Conservation (phyloP, 192 early-diverging fungal species). For the Cetraspora pellucida region DNA sequence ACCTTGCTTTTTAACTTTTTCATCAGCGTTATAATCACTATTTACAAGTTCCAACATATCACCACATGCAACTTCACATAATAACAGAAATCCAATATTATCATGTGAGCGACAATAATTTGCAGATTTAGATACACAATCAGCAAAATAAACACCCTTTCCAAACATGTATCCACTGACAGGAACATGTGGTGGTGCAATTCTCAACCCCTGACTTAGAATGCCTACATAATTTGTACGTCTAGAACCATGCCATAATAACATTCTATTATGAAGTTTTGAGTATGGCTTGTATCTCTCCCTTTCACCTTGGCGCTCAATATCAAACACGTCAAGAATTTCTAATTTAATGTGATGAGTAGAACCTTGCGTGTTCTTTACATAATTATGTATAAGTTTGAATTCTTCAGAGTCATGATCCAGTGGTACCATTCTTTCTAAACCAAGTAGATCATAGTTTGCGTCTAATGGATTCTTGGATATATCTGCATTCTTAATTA, state of each 20-base stretch:
- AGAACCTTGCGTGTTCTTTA: constrained; percentile 63
- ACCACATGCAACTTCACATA: constrained; percentile 82
- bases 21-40: constrained; percentile 59
- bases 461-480: constrained; percentile 61
- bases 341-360: constrained; percentile 57
- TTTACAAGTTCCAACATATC: constrained; percentile 49
- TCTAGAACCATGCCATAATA: constrained; percentile 82
- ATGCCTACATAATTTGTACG: constrained; percentile 80
- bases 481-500: constrained; percentile 49
- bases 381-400: constrained; percentile 63
- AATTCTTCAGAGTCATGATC: constrained; percentile 55
- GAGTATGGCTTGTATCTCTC: constrained; percentile 52
- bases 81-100: constrained; percentile 62
- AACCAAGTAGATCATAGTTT: constrained; percentile 59
- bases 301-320: constrained; percentile 63
- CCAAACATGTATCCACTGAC: constrained; percentile 77
- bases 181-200: constrained; percentile 73
- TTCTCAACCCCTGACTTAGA: constrained; percentile 63
- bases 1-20: constrained; percentile 35
- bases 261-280: constrained; percentile 61
- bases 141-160: constrained; percentile 84
- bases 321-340: constrained; percentile 53
- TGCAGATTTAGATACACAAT: constrained; percentile 74
- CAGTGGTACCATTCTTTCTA: constrained; percentile 55
- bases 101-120: constrained; percentile 64